Evolutionary conservation across 805 yeast species (phyloP).

Genomic region (Kazachstania viticola): DNA sequence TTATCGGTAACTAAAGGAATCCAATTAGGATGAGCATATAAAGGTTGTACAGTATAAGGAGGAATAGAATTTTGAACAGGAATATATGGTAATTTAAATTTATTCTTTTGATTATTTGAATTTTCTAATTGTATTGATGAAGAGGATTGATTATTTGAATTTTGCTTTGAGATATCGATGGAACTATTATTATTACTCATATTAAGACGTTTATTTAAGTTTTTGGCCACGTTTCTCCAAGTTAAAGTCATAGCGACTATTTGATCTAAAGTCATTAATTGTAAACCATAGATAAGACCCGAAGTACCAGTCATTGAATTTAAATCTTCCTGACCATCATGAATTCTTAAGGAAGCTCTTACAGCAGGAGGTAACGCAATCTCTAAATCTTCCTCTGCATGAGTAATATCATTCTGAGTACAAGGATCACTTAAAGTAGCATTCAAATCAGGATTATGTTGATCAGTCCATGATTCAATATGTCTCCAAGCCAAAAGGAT

Average conservation of each 20-base stretch:
- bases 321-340: constrained; percentile 82
- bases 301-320: constrained; percentile 58
- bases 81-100: constrained; percentile 31
- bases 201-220: constrained; percentile 20
- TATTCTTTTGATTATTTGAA: constrained; percentile 9
- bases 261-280: constrained; percentile 70
- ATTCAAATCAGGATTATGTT: constrained; percentile 68
- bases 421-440: constrained; percentile 72
- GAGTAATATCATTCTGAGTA: constrained; percentile 66
- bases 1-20: constrained; percentile 82
- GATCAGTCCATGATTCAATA: constrained; percentile 71
- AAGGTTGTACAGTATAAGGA: constrained; percentile 55
- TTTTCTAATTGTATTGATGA: not conserved
- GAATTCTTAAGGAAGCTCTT: constrained; percentile 63
- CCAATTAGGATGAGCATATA: constrained; percentile 88
- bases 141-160: constrained; percentile 11
- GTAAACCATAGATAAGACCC: constrained; percentile 73
- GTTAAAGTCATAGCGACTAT: constrained; percentile 68
- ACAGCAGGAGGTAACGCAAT: constrained; percentile 71
- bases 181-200: constrained; percentile 5
- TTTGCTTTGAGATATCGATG: constrained; percentile 7
- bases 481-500: constrained; percentile 77
- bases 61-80: constrained; percentile 65
- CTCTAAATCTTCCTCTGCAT: constrained; percentile 73
- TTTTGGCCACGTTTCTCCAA: constrained; percentile 68